phyloP scores from a whole-genome alignment of 495 filamentous ascomycete genomes.

The Hyphodiscus hymeniophilus region DNA sequence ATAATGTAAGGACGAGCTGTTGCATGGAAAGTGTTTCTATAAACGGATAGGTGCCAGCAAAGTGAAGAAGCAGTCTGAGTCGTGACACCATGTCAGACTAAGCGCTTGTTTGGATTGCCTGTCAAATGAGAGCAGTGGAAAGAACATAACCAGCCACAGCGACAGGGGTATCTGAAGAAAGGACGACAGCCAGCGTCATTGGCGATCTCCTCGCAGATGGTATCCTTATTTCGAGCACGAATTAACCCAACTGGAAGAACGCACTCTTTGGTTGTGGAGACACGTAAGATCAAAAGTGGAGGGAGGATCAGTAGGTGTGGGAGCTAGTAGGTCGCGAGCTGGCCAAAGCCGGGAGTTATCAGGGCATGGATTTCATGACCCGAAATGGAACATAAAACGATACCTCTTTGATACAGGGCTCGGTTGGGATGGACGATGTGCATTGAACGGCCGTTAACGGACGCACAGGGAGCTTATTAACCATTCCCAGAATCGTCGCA shows the following conservation, averaged over 20 bases:
- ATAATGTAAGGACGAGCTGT: background rate
- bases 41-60: slow-evolving; percentile 17
- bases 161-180: background rate
- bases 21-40: slow-evolving; percentile 24
- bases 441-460: slow-evolving; percentile 17
- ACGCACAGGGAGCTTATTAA: slow-evolving; percentile 9
- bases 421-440: slow-evolving; percentile 2
- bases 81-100: slow-evolving; percentile 3
- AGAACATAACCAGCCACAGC: background rate
- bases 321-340: slow-evolving; percentile 13
- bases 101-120: slow-evolving; percentile 1
- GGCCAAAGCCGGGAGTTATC: slow-evolving; percentile 15
- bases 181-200: slow-evolving; percentile 4
- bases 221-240: slow-evolving; percentile 5
- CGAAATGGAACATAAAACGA: slow-evolving; percentile 17
- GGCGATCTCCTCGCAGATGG: slow-evolving; percentile 8
- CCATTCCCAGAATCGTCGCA: slow-evolving; percentile 3
- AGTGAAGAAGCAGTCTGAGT: background rate
- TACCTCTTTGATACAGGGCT: slow-evolving; percentile 2
- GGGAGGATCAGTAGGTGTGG: slow-evolving; percentile 20
- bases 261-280: slow-evolving; percentile 19
- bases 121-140: slow-evolving; percentile 2
- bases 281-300: slow-evolving; percentile 18
- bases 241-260: slow-evolving; percentile 17
- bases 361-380: slow-evolving; percentile 19